These are phyloP conservation scores for Sporobolomyces roseus DNA, from an alignment of 768 basidiomycete species.

Conservation along the genomic window DNA sequence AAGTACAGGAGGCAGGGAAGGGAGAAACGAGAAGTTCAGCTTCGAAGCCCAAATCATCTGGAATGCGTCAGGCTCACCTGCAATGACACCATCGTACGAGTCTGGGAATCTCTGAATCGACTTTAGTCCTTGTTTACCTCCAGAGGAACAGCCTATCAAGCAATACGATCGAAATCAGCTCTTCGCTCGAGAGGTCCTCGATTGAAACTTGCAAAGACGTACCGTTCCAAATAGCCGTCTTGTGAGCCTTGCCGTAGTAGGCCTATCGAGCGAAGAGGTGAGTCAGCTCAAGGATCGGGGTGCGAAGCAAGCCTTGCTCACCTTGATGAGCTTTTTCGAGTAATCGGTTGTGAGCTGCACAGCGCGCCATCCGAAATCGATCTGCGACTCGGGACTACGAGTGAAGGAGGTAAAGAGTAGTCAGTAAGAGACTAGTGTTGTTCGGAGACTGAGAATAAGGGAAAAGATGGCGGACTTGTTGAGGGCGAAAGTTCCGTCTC, in stretches of 20 bases:
- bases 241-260: constrained; percentile 34
- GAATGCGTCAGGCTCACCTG: constrained; percentile 36
- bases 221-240: constrained; percentile 39
- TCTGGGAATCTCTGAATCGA: constrained; percentile 32
- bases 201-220: no score
- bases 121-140: constrained; percentile 42
- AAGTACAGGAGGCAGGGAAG: no score
- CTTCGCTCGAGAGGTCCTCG: no score
- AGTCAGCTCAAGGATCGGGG: no score
- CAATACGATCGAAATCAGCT: no score
- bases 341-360: constrained; percentile 41
- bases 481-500: constrained; percentile 34
- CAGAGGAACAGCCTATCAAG: constrained; percentile 43
- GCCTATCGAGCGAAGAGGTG: no score
- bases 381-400: constrained; percentile 25
- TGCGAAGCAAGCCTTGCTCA: no score
- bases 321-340: constrained; percentile 39
- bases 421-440: background rate
- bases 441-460: background rate
- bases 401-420: background rate
- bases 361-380: constrained; percentile 38
- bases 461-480: constrained; percentile 12
- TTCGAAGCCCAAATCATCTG: constrained; percentile 1
- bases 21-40: background rate
- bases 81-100: constrained; percentile 38